phyloP scores from a whole-genome alignment of 192 early-diverging fungal species.

The Coemansia interrupta region DNA sequence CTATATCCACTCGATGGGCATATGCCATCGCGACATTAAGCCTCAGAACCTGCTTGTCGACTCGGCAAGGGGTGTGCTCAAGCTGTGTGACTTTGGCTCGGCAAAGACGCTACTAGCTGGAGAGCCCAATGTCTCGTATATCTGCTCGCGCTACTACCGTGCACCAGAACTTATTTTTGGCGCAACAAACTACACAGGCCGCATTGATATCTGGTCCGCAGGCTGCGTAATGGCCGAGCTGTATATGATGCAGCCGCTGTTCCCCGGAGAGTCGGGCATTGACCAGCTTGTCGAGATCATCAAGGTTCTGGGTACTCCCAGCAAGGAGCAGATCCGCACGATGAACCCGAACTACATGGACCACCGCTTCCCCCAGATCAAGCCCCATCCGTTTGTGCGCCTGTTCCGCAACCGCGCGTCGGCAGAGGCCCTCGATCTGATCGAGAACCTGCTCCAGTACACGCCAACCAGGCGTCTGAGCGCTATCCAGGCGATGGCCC shows the following conservation, averaged over 20 bases:
- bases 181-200: constrained; percentile 85
- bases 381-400: constrained; percentile 82
- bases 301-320: constrained; percentile 96
- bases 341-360: constrained; percentile 99
- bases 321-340: constrained; percentile 88
- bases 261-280: constrained; percentile 94
- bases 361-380: constrained; percentile 98
- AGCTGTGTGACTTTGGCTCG: constrained; percentile 97
- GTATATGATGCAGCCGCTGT: constrained; percentile 88
- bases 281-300: constrained; percentile 99
- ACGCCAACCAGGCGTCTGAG: constrained; percentile 78
- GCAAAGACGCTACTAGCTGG: constrained; percentile 92
- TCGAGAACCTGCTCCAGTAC: constrained; percentile 85
- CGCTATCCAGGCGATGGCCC: constrained; percentile 86
- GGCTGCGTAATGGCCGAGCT: constrained; percentile 97
- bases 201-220: constrained; percentile 91
- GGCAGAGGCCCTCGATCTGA: constrained; percentile 83
- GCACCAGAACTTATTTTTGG: constrained; percentile 97
- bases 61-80: constrained; percentile 84
- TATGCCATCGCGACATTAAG: constrained; percentile 99
- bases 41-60: constrained; percentile 97
- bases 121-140: constrained; percentile 98
- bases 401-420: constrained; percentile 81
- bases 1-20: constrained; percentile 94
- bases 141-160: constrained; percentile 96